These are phyloP conservation scores for Ophiostoma pallidulum DNA, from an alignment of 2,329 filamentous ascomycete species.

Conservation along the genomic window DNA sequence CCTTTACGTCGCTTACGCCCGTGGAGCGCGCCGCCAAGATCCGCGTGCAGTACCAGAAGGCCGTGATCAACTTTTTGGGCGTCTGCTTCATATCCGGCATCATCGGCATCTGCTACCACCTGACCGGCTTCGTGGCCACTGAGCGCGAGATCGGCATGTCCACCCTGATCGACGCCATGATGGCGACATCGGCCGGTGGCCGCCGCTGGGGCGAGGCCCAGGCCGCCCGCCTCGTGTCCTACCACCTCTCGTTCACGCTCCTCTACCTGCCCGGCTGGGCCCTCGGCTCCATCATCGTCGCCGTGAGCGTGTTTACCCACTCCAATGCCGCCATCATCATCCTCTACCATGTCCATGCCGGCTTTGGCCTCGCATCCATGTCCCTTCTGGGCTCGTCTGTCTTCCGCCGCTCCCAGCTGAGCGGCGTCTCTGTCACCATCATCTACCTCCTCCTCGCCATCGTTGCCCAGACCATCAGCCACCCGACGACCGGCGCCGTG, in stretches of 20 bases:
- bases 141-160: slow-evolving; percentile 84
- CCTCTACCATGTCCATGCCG: slow-evolving; percentile 66
- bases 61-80: slow-evolving; percentile 65
- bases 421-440: slow-evolving; percentile 70
- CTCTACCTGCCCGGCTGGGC: slow-evolving; percentile 80
- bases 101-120: slow-evolving; percentile 75
- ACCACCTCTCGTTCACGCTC: slow-evolving; percentile 70
- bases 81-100: slow-evolving; percentile 72
- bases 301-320: slow-evolving; percentile 52
- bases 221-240: slow-evolving; percentile 64
- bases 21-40: slow-evolving; percentile 58
- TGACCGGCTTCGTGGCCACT: slow-evolving; percentile 75
- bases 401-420: slow-evolving; percentile 81
- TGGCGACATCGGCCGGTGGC: slow-evolving; percentile 49
- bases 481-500: slow-evolving; percentile 53
- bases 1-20: slow-evolving; percentile 64
- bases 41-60: slow-evolving; percentile 58
- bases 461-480: slow-evolving; percentile 64
- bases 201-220: slow-evolving; percentile 63
- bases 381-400: slow-evolving; percentile 74
- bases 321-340: slow-evolving; percentile 58
- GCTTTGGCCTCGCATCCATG: slow-evolving; percentile 68
- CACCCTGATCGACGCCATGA: slow-evolving; percentile 84
- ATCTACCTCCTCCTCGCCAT: slow-evolving; percentile 67
- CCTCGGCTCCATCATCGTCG: slow-evolving; percentile 58